Base-by-base conservation (phyloP, 805 yeast genomes). In the Candida sonorensis region DNA sequence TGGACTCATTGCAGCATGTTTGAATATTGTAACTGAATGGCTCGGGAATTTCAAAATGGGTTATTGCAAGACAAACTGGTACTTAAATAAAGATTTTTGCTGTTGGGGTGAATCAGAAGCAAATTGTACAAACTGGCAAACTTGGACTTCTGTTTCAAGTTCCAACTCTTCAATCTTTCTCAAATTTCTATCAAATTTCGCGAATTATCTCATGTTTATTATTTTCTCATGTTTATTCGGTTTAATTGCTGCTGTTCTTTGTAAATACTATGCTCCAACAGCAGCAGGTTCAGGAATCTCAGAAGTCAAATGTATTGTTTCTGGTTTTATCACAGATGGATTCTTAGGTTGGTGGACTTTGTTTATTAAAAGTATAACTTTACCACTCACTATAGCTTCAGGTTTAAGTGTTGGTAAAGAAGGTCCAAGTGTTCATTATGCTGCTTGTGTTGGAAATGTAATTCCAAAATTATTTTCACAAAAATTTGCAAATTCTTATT, bases 211-310 rank as follows among this genome's bases (percentile, higher is more conserved):
- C 2, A 50, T 72, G 0, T 90, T 78, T 48, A 66, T 85, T 3
- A 7, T 61, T 0, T 56, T 79, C 2, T 81, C 94, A 5, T 59
- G 77, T 1, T 11, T 62, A 0, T 77, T 90, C 45, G 82, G 92
- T 3, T 54, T 67, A 7, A 43, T 67, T 9, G 78, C 95, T 1
- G 85, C 90, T 0, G 51, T 67, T 10, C 50, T 87, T 22, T 95
- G 94, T 28, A 66, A 74, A 42, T 53, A 55, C 10, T 77, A 75
- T 44, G 88, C 95, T 0, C 95, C 95, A 1, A 67, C 78, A 33
- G 97, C 98, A 2, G 94, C 97, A 1, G 99, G 99, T 1, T 83
- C 95, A 6, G 99, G 99, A 0, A 94, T 92, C 31, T 82, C 97
- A 11, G 99, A 92, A 57, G 90, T 92, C 52, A 92, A 94, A 58